A percentile compares a stretch with the other conserved stretches of the same genome.
These are phyloP conservation scores for Dichomitus squalens DNA, from an alignment of 1,284 basidiomycete genomes.

Conservation along the genomic window DNA sequence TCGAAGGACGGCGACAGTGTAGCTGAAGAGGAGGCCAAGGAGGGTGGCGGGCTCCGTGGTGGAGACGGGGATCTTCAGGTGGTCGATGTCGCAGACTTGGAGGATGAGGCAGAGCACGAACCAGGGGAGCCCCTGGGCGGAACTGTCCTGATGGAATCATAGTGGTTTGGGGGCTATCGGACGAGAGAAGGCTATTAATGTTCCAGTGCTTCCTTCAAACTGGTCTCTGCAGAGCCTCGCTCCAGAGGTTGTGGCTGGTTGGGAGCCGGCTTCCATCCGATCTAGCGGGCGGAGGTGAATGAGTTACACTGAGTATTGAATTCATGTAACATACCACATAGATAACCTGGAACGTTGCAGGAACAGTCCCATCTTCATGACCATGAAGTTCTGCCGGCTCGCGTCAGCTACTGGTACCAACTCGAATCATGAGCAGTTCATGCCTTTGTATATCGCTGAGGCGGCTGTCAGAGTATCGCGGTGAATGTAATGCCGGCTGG, in stretches of 20 bases:
- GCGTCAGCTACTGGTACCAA: no score
- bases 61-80: conserved; percentile 18
- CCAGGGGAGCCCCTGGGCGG: neutral
- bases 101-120: conserved; percentile 19
- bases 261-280: conserved; percentile 96
- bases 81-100: conserved; percentile 22
- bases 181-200: conserved; percentile 2
- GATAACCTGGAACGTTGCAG: conserved; percentile 96
- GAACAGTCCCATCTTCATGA: conserved; percentile 79
- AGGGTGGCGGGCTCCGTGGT: conserved; percentile 3
- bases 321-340: conserved; percentile 70
- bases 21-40: conserved; percentile 22
- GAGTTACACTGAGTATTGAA: neutral
- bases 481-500: conserved; percentile 68
- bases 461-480: conserved; percentile 92
- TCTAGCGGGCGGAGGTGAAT: conserved; percentile 49
- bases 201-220: conserved; percentile 80
- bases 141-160: neutral
- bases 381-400: conserved; percentile 75
- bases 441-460: conserved; percentile 91
- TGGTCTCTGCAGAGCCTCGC: conserved; percentile 82
- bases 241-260: conserved; percentile 85
- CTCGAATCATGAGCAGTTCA: conserved; percentile 2
- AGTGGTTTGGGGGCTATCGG: neutral
- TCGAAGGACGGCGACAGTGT: conserved; percentile 28